Conservation (phyloP, 164 flowering plant genomes). For the Magnolia kwangsiensis region DNA sequence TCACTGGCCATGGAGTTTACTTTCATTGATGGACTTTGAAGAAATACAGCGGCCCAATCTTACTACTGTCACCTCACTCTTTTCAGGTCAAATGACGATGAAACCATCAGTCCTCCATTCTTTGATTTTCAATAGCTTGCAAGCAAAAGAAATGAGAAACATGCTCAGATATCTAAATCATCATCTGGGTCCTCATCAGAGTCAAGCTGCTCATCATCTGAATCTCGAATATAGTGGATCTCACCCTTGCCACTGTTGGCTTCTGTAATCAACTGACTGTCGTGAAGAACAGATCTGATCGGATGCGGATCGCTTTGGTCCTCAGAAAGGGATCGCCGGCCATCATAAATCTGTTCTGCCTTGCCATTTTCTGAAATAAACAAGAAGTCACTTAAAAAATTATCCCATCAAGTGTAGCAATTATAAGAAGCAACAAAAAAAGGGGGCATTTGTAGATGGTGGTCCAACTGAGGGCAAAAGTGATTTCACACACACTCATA, state of each 20-base stretch:
- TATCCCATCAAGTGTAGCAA: background rate
- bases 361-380: slow-evolving; percentile 57
- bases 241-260: slow-evolving; percentile 59
- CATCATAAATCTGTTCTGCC: slow-evolving; percentile 78
- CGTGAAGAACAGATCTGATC: slow-evolving; percentile 3
- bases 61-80: background rate
- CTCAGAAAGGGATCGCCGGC: slow-evolving; percentile 55
- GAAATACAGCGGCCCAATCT: background rate
- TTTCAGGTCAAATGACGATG: background rate
- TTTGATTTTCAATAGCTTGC: background rate
- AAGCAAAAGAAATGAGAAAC: background rate
- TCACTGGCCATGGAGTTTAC: too few species aligned
- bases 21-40: too few species aligned
- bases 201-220: slow-evolving; percentile 89
- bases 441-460: too few species aligned
- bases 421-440: too few species aligned
- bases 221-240: slow-evolving; percentile 89
- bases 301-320: slow-evolving; percentile 28
- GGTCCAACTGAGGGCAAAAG: too few species aligned
- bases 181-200: slow-evolving; percentile 99
- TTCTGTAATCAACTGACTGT: slow-evolving; percentile 19
- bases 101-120: background rate
- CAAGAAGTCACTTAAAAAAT: background rate
- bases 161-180: slow-evolving; percentile 77
- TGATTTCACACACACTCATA: too few species aligned